phyloP scores from a whole-genome alignment of 768 basidiomycete genomes.

The Rhodocollybia butyracea region DNA sequence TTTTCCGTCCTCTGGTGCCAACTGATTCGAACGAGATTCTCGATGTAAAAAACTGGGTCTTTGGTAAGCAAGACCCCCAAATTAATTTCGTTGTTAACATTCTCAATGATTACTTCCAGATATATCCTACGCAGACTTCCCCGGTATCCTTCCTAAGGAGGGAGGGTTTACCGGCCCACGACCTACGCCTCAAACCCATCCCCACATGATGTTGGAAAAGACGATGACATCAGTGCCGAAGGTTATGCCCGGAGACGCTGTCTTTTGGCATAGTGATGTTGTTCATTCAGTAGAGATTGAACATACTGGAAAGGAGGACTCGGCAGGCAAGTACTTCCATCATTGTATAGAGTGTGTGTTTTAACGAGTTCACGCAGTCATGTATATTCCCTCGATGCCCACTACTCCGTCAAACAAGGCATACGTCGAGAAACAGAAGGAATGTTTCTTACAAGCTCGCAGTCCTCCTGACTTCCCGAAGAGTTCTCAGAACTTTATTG shows the following conservation, averaged over 20 bases:
- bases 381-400: conserved; percentile 78
- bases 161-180: conserved; percentile 41
- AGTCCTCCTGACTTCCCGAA: conserved; percentile 73
- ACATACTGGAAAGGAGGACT: conserved; percentile 53
- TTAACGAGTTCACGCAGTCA: conserved; percentile 36
- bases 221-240: conserved; percentile 71
- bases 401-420: conserved; percentile 56
- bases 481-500: conserved; percentile 32
- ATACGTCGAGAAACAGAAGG: conserved; percentile 62
- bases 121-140: conserved; percentile 45
- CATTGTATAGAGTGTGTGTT: not conserved
- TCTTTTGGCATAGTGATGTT: conserved; percentile 73
- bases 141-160: conserved; percentile 39
- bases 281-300: conserved; percentile 47
- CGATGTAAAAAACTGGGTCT: conserved; percentile 51
- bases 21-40: conserved; percentile 44
- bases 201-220: conserved; percentile 58
- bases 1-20: conserved; percentile 57
- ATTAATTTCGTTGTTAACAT: not conserved
- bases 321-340: conserved; percentile 39
- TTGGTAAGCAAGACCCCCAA: conserved; percentile 28
- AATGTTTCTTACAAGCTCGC: conserved; percentile 53
- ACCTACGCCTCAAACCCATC: conserved; percentile 56
- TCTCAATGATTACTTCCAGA: conserved; percentile 26
- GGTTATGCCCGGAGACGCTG: conserved; percentile 73